Conservation (phyloP, 2,329 filamentous ascomycete species). For the Aspergillus hortae region DNA sequence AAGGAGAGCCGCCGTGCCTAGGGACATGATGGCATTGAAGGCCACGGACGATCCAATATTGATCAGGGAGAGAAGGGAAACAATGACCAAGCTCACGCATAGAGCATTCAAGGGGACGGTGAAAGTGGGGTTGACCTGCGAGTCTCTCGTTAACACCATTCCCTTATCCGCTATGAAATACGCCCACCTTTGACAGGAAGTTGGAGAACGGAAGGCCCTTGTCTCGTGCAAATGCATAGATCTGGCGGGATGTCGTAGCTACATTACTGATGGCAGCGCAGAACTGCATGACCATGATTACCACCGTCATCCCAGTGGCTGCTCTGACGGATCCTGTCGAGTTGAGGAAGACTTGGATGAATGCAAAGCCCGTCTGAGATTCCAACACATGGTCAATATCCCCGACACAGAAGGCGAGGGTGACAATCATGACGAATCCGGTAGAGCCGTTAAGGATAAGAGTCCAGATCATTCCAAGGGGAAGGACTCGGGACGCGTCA, state of each 20-base stretch:
- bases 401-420: slow-evolving; percentile 39
- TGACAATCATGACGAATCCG: slow-evolving; percentile 43
- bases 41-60: slow-evolving; percentile 51
- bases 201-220: slow-evolving; percentile 39
- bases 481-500: slow-evolving; percentile 44
- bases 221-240: slow-evolving; percentile 44
- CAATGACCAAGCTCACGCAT: slow-evolving; percentile 27
- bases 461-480: slow-evolving; percentile 44
- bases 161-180: too few species aligned
- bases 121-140: slow-evolving; percentile 32
- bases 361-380: slow-evolving; percentile 43
- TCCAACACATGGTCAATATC: slow-evolving; percentile 33
- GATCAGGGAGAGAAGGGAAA: slow-evolving; percentile 44
- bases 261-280: slow-evolving; percentile 39
- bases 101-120: slow-evolving; percentile 44
- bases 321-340: slow-evolving; percentile 25
- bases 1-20: slow-evolving; percentile 42
- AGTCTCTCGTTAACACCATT: slow-evolving; percentile 18
- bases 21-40: slow-evolving; percentile 51
- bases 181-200: slow-evolving; percentile 31
- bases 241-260: slow-evolving; percentile 39
- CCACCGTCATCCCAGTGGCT: slow-evolving; percentile 33
- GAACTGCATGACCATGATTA: slow-evolving; percentile 40
- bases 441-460: slow-evolving; percentile 45
- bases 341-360: slow-evolving; percentile 46